Evolutionary conservation across 2,329 filamentous ascomycete species (phyloP), one percentile per base, ranked within the genome.

Genomic region (Rachicladosporium sp.): DNA sequence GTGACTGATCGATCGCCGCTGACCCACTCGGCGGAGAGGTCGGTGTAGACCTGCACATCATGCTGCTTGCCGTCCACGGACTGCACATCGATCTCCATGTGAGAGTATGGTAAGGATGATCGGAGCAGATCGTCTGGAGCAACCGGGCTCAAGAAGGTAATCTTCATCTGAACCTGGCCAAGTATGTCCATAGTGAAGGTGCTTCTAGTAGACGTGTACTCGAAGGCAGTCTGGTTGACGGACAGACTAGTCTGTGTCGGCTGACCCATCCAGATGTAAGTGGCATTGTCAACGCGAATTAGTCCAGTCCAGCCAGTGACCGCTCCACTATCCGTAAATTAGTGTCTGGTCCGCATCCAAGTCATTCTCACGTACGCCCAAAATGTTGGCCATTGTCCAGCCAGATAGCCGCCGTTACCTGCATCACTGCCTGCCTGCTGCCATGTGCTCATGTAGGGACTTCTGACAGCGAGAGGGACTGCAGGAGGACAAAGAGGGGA

Each of bases 401-500:
- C 71, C 15, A 87, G 66, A 44, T 80, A 72, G 1, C 78, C 78
- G 19, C 76, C 76, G 50, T 78, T 74, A 9, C 73, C 70, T 13
- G 70, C 73, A 55, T 76, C 67, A 27, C 65, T 72, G 1, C 76
- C 77, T 7, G 70, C 52, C 41, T 73, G 62, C 30, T 81, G 66
- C 78, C 80, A 85, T 13, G 76, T 72, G 53, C 74, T 84, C 15
- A 87, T 59, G 48, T 87, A 88, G 0, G 82, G 82, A 10, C 76
- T 80, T 45, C 75, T 77, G 32, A 87, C 82, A 34, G 81, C 80
- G 30, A 88, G 60, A n/a, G 82, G 82, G 29, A 82, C 67, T 1
- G 80, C 71, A 11, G 80, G 80, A 33, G 79, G 78, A 2, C 76
- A 68, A 27, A 74, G 70, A 23, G 79, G 79, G 29, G 63, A 68